These are phyloP conservation scores for Setaria viridis DNA, from an alignment of 202 grass and related monocot genomes.

Conservation along the genomic window DNA sequence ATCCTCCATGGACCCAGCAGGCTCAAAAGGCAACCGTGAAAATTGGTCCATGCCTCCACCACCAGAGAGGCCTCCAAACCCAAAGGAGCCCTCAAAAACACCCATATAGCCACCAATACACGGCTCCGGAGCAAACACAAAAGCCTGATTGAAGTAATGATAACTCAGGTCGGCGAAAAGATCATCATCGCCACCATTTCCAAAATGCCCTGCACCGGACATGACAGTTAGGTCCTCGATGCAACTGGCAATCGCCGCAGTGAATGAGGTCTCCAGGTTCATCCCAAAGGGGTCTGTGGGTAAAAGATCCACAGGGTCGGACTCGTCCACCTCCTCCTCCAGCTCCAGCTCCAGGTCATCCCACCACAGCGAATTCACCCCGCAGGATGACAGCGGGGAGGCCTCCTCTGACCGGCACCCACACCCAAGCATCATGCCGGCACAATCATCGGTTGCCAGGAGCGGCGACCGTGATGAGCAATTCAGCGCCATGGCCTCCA, in stretches of 20 bases:
- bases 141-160: constrained; percentile 42
- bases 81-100: constrained; percentile 28
- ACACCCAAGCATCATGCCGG: constrained; percentile 48
- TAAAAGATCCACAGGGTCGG: constrained; percentile 61
- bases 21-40: background rate
- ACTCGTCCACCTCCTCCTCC: constrained; percentile 33
- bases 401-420: constrained; percentile 54
- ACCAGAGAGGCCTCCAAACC: constrained; percentile 14
- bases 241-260: constrained; percentile 49
- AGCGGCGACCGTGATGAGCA: constrained; percentile 56
- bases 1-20: background rate
- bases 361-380: constrained; percentile 46
- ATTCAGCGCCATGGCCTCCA: constrained; percentile 57
- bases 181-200: background rate
- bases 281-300: constrained; percentile 82
- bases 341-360: constrained; percentile 51
- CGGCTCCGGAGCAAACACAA: constrained; percentile 12
- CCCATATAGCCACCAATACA: constrained; percentile 13
- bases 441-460: constrained; percentile 44
- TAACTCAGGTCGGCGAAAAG: constrained; percentile 46
- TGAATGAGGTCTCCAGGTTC: constrained; percentile 56
- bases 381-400: constrained; percentile 62
- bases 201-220: constrained; percentile 36
- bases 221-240: constrained; percentile 38
- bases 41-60: background rate